Evolutionary conservation across 2,329 filamentous ascomycete species (phyloP).

Genomic region (Gliomastix tumulicola): DNA sequence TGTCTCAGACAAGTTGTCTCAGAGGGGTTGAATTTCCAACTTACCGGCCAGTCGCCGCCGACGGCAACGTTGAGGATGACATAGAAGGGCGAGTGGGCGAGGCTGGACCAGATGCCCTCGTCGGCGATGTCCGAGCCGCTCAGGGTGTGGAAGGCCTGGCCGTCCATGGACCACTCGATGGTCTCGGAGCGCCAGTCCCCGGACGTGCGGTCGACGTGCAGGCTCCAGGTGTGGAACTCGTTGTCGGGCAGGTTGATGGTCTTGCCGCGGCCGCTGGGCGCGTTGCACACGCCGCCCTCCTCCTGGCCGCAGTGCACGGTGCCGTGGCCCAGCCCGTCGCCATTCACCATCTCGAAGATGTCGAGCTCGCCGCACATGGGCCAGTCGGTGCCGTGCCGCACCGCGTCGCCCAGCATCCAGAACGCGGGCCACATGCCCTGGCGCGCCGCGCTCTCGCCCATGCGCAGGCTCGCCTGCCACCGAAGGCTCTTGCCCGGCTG

Average conservation of each 20-base stretch:
- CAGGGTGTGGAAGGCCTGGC: conserved; percentile 32
- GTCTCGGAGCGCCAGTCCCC: conserved; percentile 35
- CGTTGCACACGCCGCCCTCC: conserved; percentile 39
- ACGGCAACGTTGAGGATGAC: conserved; percentile 42
- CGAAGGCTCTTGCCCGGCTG: conserved; percentile 28
- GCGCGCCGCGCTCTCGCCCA: conserved; percentile 31
- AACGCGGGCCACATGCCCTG: conserved; percentile 47
- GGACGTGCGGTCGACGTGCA: conserved; percentile 37
- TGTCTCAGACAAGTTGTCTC: too few relatives aligned
- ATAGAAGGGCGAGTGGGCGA: conserved; percentile 34
- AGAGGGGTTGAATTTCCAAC: too few relatives aligned
- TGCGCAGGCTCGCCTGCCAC: conserved; percentile 36
- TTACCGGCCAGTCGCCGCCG: conserved; percentile 33
- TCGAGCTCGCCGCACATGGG: conserved; percentile 44
- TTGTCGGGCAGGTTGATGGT: conserved; percentile 32
- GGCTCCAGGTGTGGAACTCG: conserved; percentile 40
- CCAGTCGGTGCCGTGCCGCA: conserved; percentile 38
- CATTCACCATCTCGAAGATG: conserved; percentile 42
- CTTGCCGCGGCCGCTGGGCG: conserved; percentile 31
- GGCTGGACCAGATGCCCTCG: conserved; percentile 32
- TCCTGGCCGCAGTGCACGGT: conserved; percentile 38
- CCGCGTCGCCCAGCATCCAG: conserved; percentile 41
- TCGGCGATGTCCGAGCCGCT: conserved; percentile 31
- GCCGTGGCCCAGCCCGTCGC: conserved; percentile 34
- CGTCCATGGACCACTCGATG: conserved; percentile 42